Base-by-base conservation (phyloP, 2,329 filamentous ascomycete species). In the Hypoxylon sp. region DNA sequence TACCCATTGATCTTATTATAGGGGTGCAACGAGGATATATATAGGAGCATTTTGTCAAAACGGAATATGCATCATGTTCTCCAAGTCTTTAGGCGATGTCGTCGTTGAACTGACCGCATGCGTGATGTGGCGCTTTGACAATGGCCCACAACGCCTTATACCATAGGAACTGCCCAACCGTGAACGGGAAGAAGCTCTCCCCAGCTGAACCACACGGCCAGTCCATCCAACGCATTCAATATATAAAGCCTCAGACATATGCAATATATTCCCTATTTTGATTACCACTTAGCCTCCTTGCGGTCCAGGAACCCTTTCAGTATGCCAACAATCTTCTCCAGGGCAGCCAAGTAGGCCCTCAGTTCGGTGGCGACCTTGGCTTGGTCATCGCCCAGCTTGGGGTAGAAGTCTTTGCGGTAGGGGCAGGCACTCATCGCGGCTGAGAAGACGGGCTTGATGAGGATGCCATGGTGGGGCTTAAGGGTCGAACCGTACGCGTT, bases 391-490 rank as follows among this genome's bases (percentile, higher is more conserved):
- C 92, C 94, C 47, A 99, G 86, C 88, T 98, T 97, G 72, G 82
- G 82, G 80, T 98, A 98, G 79, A 99, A 98, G 81, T 95, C 93
- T 80, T 93, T 93, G 74, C 95, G 89, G 86, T 98, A 97, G 1
- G 96, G 96, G 73, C 92, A 95, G 17, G 94, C 94, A 74, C 89
- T 88, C 94, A 99, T 97, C 79, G 95, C 95, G 69, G 94, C 92
- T 75, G 87, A 92, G 87, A 98, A 98, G 78, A 98, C 87, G 68
- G 93, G 93, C 87, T 97, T 97, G 76, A 98, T 84, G 70, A 98
- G 75, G 82, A 97, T 94, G 78, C 87, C 89, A 86, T 99, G 96
- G 85, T 97, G 90, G 27, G 92, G 92, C 85, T 97, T 97, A 76
- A 99, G 91, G 54, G 95, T 98, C 75, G 84, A 85, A 79, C 87